Base-by-base conservation (phyloP, 139 green algal genomes). In the Gonium pectorale region DNA sequence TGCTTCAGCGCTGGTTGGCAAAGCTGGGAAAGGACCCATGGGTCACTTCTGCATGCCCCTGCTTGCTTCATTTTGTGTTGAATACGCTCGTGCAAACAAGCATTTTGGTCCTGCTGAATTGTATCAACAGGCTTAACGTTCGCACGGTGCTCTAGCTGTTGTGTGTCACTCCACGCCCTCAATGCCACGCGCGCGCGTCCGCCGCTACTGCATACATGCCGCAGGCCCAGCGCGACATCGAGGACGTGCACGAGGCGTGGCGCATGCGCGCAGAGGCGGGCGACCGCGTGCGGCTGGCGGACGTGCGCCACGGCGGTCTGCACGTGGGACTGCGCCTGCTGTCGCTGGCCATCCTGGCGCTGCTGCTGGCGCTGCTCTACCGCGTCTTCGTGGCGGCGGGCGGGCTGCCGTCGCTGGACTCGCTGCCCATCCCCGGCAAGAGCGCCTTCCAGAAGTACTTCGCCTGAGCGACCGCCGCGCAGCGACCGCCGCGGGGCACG, bases 241-340 rank as follows among this genome's bases (percentile, higher is more conserved):
- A 70, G n/a, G 90, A 93, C 80, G 80, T 91, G 21, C 90, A 93
- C 84, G 72, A 84, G 7, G 83, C 86, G 21, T 93, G 90, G 90
- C 83, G 67, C 60, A 83, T 90, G 59, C 83, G 83, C 9, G 83
- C 73, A 0, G 51, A 80, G 40, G 60, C 72, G 29, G 72, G 67
- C 44, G 83, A 86, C 52, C 56, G 69, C 54, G 67, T 56, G 5
- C 68, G 64, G 2, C 43, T 86, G 41, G 67, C 70, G 1, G 40
- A 86, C 52, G 67, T 80, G 51, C 51, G 7, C 29, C 80, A 86
- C 52, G 67, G 67, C 29, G 22, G 21, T 0, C 49, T 60, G 19
- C 67, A 80, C 67, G 35, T 70, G 17, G 54, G 51, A 27, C 54
- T 59, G 51, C 80, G 80, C 9, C 67, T 79, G 52, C 52, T 86